Evolutionary conservation across 306 rosid genomes (phyloP).

Genomic region (Hippophae tibetana): DNA sequence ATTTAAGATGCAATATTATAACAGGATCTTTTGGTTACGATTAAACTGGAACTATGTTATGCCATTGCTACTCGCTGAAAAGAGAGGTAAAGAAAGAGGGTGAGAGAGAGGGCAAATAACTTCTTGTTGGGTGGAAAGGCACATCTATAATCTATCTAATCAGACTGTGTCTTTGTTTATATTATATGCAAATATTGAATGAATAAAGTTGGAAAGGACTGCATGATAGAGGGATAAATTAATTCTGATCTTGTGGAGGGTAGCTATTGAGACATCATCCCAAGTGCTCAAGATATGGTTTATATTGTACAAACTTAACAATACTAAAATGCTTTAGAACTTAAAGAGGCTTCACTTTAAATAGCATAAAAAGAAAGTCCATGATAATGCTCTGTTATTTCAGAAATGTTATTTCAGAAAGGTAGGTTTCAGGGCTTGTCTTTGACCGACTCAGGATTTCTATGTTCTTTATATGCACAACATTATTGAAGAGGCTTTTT

Average conservation of each 20-base stretch:
- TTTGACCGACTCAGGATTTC: too few species aligned
- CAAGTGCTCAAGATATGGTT: background rate
- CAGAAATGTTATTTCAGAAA: background rate
- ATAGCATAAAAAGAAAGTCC: background rate
- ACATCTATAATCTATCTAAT: too few species aligned
- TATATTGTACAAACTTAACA: background rate
- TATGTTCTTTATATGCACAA: too few species aligned
- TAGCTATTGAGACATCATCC: background rate
- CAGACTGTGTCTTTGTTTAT: too few species aligned
- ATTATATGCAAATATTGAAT: too few species aligned
- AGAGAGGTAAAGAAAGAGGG: background rate
- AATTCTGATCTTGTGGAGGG: background rate
- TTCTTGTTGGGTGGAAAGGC: too few species aligned
- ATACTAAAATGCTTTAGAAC: background rate
- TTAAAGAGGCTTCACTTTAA: background rate
- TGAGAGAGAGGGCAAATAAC: background rate
- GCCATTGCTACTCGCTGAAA: background rate
- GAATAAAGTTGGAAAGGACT: background rate
- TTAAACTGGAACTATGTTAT: background rate
- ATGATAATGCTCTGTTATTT: background rate
- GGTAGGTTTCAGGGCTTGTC: background rate
- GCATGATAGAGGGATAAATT: background rate
- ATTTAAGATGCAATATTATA: background rate
- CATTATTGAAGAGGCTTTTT: too few species aligned
- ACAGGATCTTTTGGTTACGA: background rate